Conservation (phyloP, 1,284 basidiomycete species). For the Porogramme epimiltina region DNA sequence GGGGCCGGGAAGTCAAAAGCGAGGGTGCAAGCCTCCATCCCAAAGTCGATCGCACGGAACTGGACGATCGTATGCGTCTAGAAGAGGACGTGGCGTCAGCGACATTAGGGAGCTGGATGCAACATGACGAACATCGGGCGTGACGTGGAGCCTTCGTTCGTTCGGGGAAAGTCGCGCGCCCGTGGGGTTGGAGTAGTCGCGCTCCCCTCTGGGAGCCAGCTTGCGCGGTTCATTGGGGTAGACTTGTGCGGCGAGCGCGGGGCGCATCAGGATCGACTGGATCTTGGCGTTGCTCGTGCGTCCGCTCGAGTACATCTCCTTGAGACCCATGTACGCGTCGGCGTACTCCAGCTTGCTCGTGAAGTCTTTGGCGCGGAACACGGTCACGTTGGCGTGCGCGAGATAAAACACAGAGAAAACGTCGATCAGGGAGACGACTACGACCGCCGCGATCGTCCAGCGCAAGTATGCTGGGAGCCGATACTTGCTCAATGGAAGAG, state of each 20-base stretch:
- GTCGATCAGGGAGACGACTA: slow-evolving; percentile 6
- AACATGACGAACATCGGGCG: no score
- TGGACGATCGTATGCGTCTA: slow-evolving; percentile 20
- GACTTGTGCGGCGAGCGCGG: slow-evolving; percentile 14
- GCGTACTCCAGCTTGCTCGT: slow-evolving; percentile 11
- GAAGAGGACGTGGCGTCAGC: no score
- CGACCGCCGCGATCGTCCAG: slow-evolving; percentile 6
- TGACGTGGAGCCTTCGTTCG: slow-evolving; percentile 3
- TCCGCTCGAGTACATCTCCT: slow-evolving; percentile 14
- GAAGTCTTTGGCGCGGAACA: slow-evolving; percentile 7
- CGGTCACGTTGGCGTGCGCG: slow-evolving; percentile 8
- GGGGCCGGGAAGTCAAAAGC: neutral
- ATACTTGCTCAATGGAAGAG: no score
- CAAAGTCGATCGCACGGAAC: slow-evolving; percentile 24
- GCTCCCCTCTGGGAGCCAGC: neutral
- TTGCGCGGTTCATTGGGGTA: slow-evolving; percentile 11
- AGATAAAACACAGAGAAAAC: no score
- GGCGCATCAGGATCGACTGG: slow-evolving; percentile 14
- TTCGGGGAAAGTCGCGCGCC: slow-evolving; percentile 4
- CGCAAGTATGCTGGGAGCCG: neutral
- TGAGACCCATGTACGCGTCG: slow-evolving; percentile 15
- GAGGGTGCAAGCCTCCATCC: slow-evolving; percentile 23
- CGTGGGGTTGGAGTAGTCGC: neutral
- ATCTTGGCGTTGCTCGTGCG: slow-evolving; percentile 7
- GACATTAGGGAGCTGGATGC: no score